Evolutionary conservation across 2,329 filamentous ascomycete genomes (phyloP), one percentile per base, ranked within the genome.

Genomic region (Rosellinia necatrix): DNA sequence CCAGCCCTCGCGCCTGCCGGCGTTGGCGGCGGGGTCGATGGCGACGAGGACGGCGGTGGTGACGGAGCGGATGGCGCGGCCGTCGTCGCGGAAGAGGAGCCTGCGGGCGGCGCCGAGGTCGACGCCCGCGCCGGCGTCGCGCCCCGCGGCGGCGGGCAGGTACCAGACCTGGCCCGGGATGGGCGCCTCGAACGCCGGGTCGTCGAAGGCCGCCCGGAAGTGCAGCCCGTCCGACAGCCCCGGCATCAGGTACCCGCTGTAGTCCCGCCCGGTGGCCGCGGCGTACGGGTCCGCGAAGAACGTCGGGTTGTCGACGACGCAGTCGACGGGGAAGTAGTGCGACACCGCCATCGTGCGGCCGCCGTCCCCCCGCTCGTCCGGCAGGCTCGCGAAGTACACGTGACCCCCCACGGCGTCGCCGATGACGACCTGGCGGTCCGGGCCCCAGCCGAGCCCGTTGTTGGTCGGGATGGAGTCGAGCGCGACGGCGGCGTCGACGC

Each of bases 21-120:
- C 70, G 43, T 78, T 76, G 10, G 71, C 62, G 12, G 66, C 64
- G 0, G 81, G 81, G 34, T 83, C 76, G 48, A 83, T 77, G 0
- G 77, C 76, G 1, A 87, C 74, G 38, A 87, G 54, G 0, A 85
- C 76, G 0, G 81, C 80, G 0, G 76, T 72, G 53, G 80, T 85
- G 0, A 76, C 76, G 5, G 73, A 76, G 9, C 82, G 72, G 22
- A 86, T 70, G 13, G 71, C 71, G 0, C 66, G 70, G 1, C 83
- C 81, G 46, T 86, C 82, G 58, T 87, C 84, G 40, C 82, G 75
- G 55, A 86, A 85, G 0, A 87, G 42, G 2, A 84, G 46, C 30
- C 22, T 62, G 3, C 40, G n/a, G n/a, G 43, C n/a, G 68, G 72
- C 17, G 72, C 76, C 46, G 77, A 72, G 76, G 1, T 38, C 29